Percentiles rank a stretch among this genome's conserved stretches.
phyloP scores from a whole-genome alignment of 768 basidiomycete species.

The Mycena venus region DNA sequence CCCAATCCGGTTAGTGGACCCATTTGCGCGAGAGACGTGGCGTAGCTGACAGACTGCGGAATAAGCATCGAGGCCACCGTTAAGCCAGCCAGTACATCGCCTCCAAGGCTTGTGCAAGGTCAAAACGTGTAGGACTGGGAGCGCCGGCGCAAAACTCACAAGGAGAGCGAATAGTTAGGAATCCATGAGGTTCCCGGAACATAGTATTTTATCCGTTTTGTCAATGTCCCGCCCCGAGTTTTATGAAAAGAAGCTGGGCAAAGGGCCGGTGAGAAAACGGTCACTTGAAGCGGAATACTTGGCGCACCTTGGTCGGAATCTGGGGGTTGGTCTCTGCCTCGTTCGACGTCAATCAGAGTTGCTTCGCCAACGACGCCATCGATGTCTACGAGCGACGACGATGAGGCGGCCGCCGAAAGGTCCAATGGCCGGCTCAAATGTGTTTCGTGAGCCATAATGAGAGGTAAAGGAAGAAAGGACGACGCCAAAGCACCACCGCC shows the following conservation, averaged over 20 bases:
- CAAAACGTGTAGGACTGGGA: background rate
- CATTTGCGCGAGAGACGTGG: constrained; percentile 87
- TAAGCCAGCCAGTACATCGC: constrained; percentile 87
- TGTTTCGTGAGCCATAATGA: constrained; percentile 18
- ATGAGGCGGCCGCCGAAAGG: constrained; percentile 14
- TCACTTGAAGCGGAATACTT: background rate
- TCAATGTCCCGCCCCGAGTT: constrained; percentile 46
- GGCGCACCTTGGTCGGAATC: constrained; percentile 32
- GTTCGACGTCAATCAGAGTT: constrained; percentile 31
- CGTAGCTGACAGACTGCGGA: constrained; percentile 93
- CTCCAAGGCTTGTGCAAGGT: constrained; percentile 58
- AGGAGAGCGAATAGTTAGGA: constrained; percentile 76
- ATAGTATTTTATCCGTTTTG: constrained; percentile 76
- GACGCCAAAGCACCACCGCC: background rate
- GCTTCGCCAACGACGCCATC: constrained; percentile 40
- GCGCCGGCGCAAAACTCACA: constrained; percentile 59
- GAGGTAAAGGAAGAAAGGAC: background rate
- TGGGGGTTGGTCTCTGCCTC: constrained; percentile 22
- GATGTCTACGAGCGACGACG: constrained; percentile 51
- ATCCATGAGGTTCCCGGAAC: constrained; percentile 86
- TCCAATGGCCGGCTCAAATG: constrained; percentile 23
- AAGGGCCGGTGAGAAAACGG: background rate
- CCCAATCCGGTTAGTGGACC: constrained; percentile 88
- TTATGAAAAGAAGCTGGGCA: constrained; percentile 32
- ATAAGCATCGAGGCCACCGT: constrained; percentile 90